Percentiles rank a stretch among this genome's conserved stretches.
Conservation (phyloP, 2,329 filamentous ascomycete species). For the Pseudogymnoascus sp. region DNA sequence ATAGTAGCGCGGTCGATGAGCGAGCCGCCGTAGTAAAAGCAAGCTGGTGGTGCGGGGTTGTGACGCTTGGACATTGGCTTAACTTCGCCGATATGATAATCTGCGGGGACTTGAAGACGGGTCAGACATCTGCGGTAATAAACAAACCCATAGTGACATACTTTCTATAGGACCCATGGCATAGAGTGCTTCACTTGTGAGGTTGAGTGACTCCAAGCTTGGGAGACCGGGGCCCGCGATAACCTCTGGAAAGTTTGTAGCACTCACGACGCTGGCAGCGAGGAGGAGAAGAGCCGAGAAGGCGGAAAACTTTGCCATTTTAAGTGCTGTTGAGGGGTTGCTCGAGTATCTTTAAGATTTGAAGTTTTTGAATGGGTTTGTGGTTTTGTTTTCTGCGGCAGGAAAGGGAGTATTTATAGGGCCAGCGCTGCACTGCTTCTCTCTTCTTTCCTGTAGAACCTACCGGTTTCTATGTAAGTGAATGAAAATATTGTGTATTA, state of each 20-base stretch:
- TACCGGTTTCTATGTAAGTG: neutral
- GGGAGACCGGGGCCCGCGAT: neutral
- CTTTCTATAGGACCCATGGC: neutral
- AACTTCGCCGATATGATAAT: neutral
- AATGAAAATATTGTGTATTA: neutral
- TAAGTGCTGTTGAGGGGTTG: neutral
- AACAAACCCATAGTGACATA: neutral
- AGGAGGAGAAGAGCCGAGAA: neutral
- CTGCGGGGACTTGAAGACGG: neutral
- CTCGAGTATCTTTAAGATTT: neutral
- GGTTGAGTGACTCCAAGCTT: neutral
- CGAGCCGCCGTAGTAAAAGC: neutral
- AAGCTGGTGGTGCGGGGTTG: neutral
- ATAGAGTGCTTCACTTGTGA: neutral
- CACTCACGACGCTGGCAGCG: neutral
- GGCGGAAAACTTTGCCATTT: neutral
- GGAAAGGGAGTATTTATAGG: neutral
- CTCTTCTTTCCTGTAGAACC: neutral
- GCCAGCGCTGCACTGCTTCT: neutral
- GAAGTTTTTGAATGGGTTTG: neutral
- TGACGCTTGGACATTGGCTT: neutral
- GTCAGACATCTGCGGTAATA: neutral
- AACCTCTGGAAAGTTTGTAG: neutral
- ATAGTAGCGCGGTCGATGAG: neutral
- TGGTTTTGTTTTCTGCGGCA: neutral